phyloP scores from a whole-genome alignment of 805 yeast species.

The Jamesozyma hellenica region DNA sequence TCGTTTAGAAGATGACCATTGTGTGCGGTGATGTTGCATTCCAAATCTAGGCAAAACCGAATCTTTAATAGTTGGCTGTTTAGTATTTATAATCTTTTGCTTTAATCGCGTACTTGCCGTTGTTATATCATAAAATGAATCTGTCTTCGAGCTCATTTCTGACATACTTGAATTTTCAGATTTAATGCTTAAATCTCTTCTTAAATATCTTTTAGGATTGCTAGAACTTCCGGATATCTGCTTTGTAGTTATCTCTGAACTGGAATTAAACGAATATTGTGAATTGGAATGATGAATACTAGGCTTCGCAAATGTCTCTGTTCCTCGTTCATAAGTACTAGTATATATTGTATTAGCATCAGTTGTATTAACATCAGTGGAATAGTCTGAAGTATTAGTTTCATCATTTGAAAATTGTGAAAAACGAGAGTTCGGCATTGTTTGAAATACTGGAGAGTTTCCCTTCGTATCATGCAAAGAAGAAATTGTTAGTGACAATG shows the following conservation, averaged over 20 bases:
- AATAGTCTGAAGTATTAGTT: constrained; percentile 43
- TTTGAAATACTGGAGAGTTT: constrained; percentile 10
- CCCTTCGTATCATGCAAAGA: constrained; percentile 10
- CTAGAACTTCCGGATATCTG: neutral
- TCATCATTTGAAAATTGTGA: constrained; percentile 40
- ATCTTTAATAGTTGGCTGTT: constrained; percentile 10
- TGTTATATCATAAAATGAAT: constrained; percentile 33
- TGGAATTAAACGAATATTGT: constrained; percentile 14
- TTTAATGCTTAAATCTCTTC: constrained; percentile 30
- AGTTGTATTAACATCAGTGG: constrained; percentile 30
- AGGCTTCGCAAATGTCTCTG: constrained; percentile 1
- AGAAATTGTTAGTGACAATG: constrained; percentile 4
- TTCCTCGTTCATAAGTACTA: neutral
- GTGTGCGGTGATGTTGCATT: constrained; percentile 6
- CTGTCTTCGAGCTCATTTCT: constrained; percentile 32
- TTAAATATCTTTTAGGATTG: constrained; percentile 13
- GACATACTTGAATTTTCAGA: constrained; percentile 33
- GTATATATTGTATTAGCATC: constrained; percentile 2
- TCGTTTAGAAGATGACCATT: constrained; percentile 6
- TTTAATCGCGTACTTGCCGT: constrained; percentile 23
- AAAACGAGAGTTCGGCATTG: constrained; percentile 42
- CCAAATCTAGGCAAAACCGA: constrained; percentile 20
- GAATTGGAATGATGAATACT: constrained; percentile 5
- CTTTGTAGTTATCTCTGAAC: constrained; percentile 3
- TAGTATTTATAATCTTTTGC: constrained; percentile 8